Conservation (phyloP, 2,329 filamentous ascomycete genomes). For the Cladosporium sp. region DNA sequence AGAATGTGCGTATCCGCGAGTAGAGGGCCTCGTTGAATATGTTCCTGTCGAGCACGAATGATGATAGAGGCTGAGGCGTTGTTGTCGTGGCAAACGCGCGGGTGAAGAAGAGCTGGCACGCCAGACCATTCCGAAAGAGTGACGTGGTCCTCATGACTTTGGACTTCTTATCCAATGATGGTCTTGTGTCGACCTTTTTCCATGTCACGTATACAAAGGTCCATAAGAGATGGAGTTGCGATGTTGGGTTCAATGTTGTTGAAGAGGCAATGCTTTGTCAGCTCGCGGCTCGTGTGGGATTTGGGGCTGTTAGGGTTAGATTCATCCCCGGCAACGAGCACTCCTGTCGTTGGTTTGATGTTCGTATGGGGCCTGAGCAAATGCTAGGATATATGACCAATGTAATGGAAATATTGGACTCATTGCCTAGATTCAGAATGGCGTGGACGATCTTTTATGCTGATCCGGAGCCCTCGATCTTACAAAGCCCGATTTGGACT, state of each 20-base stretch:
- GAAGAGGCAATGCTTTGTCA: too few relatives aligned
- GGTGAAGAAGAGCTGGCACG: background rate
- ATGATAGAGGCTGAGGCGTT: background rate
- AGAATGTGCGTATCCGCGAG: conserved; percentile 37
- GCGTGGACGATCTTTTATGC: background rate
- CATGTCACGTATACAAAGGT: too few relatives aligned
- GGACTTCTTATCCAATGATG: too few relatives aligned
- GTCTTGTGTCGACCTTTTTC: background rate
- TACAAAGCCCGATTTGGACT: background rate
- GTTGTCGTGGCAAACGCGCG: conserved; percentile 8
- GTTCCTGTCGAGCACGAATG: conserved; percentile 37
- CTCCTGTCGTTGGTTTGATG: background rate
- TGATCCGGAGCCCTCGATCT: background rate
- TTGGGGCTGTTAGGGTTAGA: background rate
- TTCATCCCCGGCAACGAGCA: background rate
- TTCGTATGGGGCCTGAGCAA: background rate
- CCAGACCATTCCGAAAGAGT: background rate
- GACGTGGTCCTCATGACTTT: background rate
- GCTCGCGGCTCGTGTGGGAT: too few relatives aligned
- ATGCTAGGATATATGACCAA: background rate
- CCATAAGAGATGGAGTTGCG: background rate
- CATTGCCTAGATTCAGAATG: background rate
- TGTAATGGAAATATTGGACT: background rate
- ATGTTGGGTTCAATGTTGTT: background rate
- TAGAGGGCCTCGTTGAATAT: conserved; percentile 45